A percentile compares a stretch with the other conserved stretches of the same genome.
Evolutionary conservation across 345 rosid species (phyloP).

Genomic region (Bruguiera parviflora): DNA sequence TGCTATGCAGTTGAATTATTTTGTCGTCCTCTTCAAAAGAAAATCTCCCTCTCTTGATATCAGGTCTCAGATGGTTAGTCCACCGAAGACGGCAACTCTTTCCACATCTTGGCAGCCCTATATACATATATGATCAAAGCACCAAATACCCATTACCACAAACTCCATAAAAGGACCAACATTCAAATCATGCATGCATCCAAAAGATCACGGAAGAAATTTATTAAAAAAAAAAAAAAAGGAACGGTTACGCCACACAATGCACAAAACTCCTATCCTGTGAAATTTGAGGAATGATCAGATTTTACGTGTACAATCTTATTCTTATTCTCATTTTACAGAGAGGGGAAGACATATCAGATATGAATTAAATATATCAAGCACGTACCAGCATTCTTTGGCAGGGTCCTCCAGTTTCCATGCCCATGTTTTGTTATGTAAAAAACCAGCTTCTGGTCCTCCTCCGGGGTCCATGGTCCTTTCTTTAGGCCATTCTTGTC

Average conservation of each 20-base stretch:
- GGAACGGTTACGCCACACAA: no score
- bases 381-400: neutral
- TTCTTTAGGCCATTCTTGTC: neutral
- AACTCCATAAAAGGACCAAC: neutral
- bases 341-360: no score
- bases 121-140: neutral
- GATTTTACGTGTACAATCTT: no score
- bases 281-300: no score
- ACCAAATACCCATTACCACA: neutral
- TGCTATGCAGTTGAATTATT: neutral
- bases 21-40: neutral
- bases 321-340: no score
- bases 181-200: neutral
- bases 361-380: neutral
- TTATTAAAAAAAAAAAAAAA: no score
- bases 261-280: no score
- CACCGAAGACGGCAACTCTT: conserved; percentile 6
- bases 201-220: neutral
- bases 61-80: neutral
- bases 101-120: neutral
- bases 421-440: neutral
- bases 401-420: conserved; percentile 5
- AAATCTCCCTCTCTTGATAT: neutral
- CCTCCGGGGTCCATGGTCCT: conserved; percentile 6
- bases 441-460: neutral